Percentiles rank a stretch among this genome's conserved stretches.
These are phyloP conservation scores for Periconia sp. DNA, from an alignment of 2,329 filamentous ascomycete species.

Conservation along the genomic window DNA sequence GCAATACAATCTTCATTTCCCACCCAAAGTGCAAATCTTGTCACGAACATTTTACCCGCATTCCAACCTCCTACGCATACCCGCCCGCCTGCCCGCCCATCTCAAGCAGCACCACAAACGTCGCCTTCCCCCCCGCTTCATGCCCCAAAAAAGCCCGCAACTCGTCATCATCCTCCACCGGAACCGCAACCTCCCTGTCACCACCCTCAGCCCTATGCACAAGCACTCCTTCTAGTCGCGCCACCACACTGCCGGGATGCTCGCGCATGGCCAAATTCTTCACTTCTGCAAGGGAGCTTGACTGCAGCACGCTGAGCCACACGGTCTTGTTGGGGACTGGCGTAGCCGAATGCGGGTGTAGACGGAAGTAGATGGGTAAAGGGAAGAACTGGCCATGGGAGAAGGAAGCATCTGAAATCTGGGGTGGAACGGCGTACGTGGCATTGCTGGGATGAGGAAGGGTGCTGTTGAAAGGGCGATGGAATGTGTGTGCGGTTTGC, in stretches of 20 bases:
- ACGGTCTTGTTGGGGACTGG: constrained; percentile 54
- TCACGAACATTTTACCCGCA: too few relatives aligned
- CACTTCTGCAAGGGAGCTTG: constrained; percentile 66
- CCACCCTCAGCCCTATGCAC: constrained; percentile 45
- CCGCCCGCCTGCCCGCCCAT: constrained; percentile 6
- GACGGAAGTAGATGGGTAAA: constrained; percentile 71
- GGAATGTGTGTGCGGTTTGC: constrained; percentile 42
- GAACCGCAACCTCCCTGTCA: constrained; percentile 66
- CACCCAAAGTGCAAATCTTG: too few relatives aligned
- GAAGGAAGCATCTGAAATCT: background rate
- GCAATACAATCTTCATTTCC: too few relatives aligned
- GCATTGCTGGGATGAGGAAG: constrained; percentile 12
- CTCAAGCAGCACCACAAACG: constrained; percentile 53
- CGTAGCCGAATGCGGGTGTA: constrained; percentile 68
- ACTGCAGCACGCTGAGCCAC: constrained; percentile 70
- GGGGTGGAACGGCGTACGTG: constrained; percentile 1
- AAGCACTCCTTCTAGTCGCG: constrained; percentile 70
- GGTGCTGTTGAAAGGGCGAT: constrained; percentile 11
- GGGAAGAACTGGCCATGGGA: constrained; percentile 26
- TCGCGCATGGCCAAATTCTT: constrained; percentile 66
- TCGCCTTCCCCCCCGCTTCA: constrained; percentile 61
- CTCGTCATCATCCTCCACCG: constrained; percentile 74
- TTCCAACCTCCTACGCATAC: constrained; percentile 10
- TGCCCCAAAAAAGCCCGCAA: constrained; percentile 74
- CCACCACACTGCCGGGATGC: constrained; percentile 65